Conservation (phyloP, 352 stramenopile genomes). For the Phytophthora chlamydospora region DNA sequence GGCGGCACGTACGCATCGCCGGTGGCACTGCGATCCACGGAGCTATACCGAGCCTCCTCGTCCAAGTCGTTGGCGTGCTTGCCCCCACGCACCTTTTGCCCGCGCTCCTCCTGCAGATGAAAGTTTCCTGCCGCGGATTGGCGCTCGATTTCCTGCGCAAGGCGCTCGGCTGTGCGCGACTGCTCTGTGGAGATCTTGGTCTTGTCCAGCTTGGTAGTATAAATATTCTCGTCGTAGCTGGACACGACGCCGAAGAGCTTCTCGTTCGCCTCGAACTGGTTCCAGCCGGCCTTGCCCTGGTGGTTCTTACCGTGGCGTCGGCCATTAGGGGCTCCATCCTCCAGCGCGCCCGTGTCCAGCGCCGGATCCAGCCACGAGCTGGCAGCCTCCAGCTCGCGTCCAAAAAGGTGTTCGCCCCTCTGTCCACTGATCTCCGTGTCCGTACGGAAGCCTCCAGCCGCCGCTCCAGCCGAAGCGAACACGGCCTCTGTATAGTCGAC, state of each 20-base stretch:
- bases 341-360: constrained; percentile 76
- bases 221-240: constrained; percentile 97
- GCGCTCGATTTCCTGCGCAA: constrained; percentile 95
- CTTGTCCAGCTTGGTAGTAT: constrained; percentile 97
- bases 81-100: constrained; percentile 41
- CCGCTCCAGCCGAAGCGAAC: constrained; percentile 29
- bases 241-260: constrained; percentile 96
- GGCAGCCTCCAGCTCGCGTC: constrained; percentile 67
- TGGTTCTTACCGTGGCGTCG: constrained; percentile 34
- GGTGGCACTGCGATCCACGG: constrained; percentile 71
- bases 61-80: constrained; percentile 72
- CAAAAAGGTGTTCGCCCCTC: constrained; percentile 70
- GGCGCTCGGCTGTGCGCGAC: constrained; percentile 88
- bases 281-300: constrained; percentile 74
- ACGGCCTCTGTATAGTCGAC: constrained; percentile 68
- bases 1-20: constrained; percentile 72
- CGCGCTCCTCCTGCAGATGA: constrained; percentile 95
- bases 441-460: constrained; percentile 63
- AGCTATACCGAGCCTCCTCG: constrained; percentile 97
- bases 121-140: constrained; percentile 90
- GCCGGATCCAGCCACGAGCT: constrained; percentile 85
- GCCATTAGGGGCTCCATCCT: constrained; percentile 41
- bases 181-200: constrained; percentile 90
- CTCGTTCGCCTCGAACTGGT: constrained; percentile 98
- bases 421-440: constrained; percentile 92